These are phyloP conservation scores for Castanea sativa DNA, from an alignment of 306 rosid genomes.

Conservation along the genomic window DNA sequence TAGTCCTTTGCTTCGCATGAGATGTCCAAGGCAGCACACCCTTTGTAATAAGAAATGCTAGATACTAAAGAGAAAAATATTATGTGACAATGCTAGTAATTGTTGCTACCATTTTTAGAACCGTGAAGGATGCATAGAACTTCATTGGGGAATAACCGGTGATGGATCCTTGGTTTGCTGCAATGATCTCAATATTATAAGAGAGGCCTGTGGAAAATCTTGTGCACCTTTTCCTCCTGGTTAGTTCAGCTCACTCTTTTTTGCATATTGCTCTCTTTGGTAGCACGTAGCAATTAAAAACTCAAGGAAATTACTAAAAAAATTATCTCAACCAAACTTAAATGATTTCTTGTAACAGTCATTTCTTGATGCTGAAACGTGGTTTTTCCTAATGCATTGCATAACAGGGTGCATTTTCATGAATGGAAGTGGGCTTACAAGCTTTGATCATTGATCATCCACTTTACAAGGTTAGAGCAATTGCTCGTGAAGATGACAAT, in stretches of 20 bases:
- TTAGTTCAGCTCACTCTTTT: conserved; percentile 18
- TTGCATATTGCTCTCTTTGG: not conserved
- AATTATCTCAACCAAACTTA: not conserved
- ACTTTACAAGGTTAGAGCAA: conserved; percentile 46
- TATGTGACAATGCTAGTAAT: not conserved
- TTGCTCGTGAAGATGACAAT: conserved; percentile 35
- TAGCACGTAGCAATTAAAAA: too few species aligned
- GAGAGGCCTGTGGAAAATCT: conserved; percentile 53
- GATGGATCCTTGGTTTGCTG: conserved; percentile 63
- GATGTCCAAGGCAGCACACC: too few species aligned
- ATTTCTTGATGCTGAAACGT: not conserved
- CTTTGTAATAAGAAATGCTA: too few species aligned
- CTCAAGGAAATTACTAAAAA: too few species aligned
- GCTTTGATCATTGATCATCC: conserved; percentile 71
- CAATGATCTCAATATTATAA: conserved; percentile 32
- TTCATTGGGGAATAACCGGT: conserved; percentile 51
- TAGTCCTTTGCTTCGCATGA: too few species aligned
- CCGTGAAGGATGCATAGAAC: conserved; percentile 49
- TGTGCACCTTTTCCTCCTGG: conserved; percentile 55
- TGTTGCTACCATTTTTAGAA: conserved; percentile 34
- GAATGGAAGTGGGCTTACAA: conserved; percentile 49
- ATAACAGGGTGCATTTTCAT: conserved; percentile 56
- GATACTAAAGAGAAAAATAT: not conserved
- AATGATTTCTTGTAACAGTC: not conserved
- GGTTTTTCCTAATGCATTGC: not conserved